These are phyloP conservation scores for Primulina huaijiensis DNA, from an alignment of 257 asterid genomes.

Conservation along the genomic window DNA sequence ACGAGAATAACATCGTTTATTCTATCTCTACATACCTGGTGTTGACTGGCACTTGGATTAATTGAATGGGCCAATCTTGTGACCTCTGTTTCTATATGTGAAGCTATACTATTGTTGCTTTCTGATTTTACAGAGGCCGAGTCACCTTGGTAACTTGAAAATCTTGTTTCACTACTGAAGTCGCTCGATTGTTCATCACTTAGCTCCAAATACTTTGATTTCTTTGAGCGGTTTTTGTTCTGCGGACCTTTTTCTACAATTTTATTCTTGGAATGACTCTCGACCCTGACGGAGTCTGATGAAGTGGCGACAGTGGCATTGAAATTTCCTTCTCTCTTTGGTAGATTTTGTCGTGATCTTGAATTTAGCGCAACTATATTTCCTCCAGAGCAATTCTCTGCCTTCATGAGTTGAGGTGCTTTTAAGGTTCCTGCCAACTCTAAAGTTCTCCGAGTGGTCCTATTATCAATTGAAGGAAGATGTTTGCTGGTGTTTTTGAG, in stretches of 20 bases:
- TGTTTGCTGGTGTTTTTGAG: slow-evolving; percentile 29
- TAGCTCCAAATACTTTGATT: slow-evolving; percentile 36
- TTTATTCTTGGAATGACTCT: slow-evolving; percentile 36
- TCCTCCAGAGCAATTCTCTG: slow-evolving; percentile 41
- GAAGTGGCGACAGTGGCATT: slow-evolving; percentile 31
- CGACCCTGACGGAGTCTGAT: slow-evolving; percentile 37
- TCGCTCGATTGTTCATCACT: slow-evolving; percentile 49
- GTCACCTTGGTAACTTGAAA: slow-evolving; percentile 58
- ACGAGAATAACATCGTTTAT: slow-evolving; percentile 22
- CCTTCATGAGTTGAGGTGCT: slow-evolving; percentile 34
- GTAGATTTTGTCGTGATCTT: slow-evolving; percentile 44
- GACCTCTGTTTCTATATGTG: slow-evolving; percentile 62
- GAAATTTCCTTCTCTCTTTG: slow-evolving; percentile 35
- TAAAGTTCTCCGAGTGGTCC: slow-evolving; percentile 25
- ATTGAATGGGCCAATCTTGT: slow-evolving; percentile 39
- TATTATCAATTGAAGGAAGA: slow-evolving; percentile 35
- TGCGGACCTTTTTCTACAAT: slow-evolving; percentile 32
- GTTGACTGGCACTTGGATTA: slow-evolving; percentile 33
- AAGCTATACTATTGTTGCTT: slow-evolving; percentile 60
- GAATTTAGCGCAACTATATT: slow-evolving; percentile 52
- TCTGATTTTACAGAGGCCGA: slow-evolving; percentile 71
- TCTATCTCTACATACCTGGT: slow-evolving; percentile 39
- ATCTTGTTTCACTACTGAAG: slow-evolving; percentile 44
- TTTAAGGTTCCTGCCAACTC: slow-evolving; percentile 31
- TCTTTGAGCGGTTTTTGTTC: slow-evolving; percentile 40